Evolutionary conservation across 2,329 filamentous ascomycete genomes (phyloP), one percentile per base, ranked within the genome.

Genomic region (Paramyrothecium roridum): DNA sequence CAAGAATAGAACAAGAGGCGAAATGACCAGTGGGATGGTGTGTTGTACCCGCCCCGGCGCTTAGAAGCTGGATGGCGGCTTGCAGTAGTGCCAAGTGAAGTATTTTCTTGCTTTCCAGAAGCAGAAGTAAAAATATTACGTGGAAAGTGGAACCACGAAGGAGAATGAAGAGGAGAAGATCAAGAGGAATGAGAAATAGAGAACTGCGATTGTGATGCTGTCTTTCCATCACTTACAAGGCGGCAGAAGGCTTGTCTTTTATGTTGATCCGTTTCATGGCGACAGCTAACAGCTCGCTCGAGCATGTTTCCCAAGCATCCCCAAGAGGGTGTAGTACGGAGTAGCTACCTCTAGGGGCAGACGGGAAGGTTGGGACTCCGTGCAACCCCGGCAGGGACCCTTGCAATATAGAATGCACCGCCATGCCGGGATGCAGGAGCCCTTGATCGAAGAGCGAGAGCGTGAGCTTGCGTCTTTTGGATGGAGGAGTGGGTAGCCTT

Each of bases 1-100:
- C 57, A 57, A 58, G 54, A 61, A 61, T 59, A 62, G 58, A 50
- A 62, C 50, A 22, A 21, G 10, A 54, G 33, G 22, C 37, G 50
- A 55, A 37, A 47, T 51, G 52, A 34, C 22, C 43, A 45, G 52
- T 19, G 53, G 33, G 50, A 50, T 61, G 59, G 60, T 52, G 30
- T 26, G 57, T 54, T 54, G 53, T 59, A 61, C 49, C 61, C 62
- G 61, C 59, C 56, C 58, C 43, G 60, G 63, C 63, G 63, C 63
- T 63, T 65, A 63, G 55, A 57, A 33, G n/a, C 21, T 21, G 50
- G 56, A 43, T 34, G 50, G 52, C 56, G 52, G 52, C 55, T 53
- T 63, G 61, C 62, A 61, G 59, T 56, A 61, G 57, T 59, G 49
- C 33, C 30, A 26, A 48, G 49, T 51, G n/a, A 34, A 50, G 48